phyloP scores from a whole-genome alignment of 148 eudicot species.

The Vaccinium darrowii region DNA sequence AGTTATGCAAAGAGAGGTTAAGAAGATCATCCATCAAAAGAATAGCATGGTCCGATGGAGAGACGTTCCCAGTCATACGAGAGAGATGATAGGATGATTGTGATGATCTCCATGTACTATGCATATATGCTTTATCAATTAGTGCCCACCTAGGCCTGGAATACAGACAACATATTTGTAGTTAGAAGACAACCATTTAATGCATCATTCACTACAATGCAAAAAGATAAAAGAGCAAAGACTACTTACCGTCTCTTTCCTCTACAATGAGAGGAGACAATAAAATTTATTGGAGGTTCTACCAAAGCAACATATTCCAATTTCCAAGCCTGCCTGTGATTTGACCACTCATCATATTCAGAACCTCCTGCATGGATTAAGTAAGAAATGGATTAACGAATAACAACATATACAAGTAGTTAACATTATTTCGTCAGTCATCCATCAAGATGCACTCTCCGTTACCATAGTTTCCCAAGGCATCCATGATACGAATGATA shows the following conservation, averaged over 20 bases:
- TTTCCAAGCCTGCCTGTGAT: conserved; percentile 96
- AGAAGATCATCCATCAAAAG: conserved; percentile 84
- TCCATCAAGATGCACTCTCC: conserved; percentile 9
- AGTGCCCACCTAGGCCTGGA: conserved; percentile 94
- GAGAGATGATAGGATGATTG: conserved; percentile 89
- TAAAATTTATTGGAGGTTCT: conserved; percentile 82
- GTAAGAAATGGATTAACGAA: conserved; percentile 10
- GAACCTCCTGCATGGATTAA: conserved; percentile 58
- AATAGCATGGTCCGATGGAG: conserved; percentile 65
- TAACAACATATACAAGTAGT: not conserved
- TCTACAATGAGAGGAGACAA: conserved; percentile 63
- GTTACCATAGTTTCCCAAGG: conserved; percentile 83
- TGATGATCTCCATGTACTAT: conserved; percentile 90
- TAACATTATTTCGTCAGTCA: not conserved
- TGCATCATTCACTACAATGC: not conserved
- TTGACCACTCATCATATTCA: conserved; percentile 95
- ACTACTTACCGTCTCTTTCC: conserved; percentile 73
- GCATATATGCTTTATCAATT: conserved; percentile 94
- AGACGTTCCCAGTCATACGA: conserved; percentile 57
- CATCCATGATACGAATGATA: conserved; percentile 81
- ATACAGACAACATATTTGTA: conserved; percentile 8
- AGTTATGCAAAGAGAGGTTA: conserved; percentile 75
- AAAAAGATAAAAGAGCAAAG: conserved; percentile 16
- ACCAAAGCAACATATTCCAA: conserved; percentile 89
- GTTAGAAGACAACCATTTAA: conserved; percentile 2